Evolutionary conservation across 129 eudicot species (phyloP).

Genomic region (Arctium lappa): DNA sequence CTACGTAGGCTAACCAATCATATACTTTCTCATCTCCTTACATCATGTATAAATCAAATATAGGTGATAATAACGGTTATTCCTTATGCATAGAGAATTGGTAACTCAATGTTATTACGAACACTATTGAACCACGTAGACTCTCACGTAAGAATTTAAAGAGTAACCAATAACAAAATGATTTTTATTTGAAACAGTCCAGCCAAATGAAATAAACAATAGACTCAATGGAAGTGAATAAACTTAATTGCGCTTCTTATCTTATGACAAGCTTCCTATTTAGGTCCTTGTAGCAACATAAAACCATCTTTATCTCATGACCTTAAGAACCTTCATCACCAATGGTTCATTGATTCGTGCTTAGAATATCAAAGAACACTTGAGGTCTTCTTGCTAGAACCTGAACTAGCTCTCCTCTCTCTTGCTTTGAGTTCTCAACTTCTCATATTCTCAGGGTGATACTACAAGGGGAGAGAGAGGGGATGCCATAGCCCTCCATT

Average conservation of each 20-base stretch:
- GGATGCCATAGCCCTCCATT: too few species aligned
- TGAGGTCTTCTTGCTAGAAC: too few species aligned
- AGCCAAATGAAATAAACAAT: not conserved
- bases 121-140: not conserved
- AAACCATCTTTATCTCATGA: too few species aligned
- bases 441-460: too few species aligned
- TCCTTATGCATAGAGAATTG: not conserved
- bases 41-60: not conserved
- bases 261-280: not conserved
- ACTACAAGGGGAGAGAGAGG: too few species aligned
- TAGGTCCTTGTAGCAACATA: not conserved
- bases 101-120: not conserved
- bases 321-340: too few species aligned
- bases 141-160: not conserved
- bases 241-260: not conserved
- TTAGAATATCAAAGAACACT: too few species aligned
- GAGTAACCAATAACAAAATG: not conserved
- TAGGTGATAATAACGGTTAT: not conserved
- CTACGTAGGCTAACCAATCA: not conserved
- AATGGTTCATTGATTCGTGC: too few species aligned
- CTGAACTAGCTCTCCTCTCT: too few species aligned
- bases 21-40: not conserved
- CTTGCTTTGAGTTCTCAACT: too few species aligned
- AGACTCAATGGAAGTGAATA: not conserved
- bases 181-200: not conserved